phyloP scores from a whole-genome alignment of 805 yeast genomes.

The Starmerella tilneyi region DNA sequence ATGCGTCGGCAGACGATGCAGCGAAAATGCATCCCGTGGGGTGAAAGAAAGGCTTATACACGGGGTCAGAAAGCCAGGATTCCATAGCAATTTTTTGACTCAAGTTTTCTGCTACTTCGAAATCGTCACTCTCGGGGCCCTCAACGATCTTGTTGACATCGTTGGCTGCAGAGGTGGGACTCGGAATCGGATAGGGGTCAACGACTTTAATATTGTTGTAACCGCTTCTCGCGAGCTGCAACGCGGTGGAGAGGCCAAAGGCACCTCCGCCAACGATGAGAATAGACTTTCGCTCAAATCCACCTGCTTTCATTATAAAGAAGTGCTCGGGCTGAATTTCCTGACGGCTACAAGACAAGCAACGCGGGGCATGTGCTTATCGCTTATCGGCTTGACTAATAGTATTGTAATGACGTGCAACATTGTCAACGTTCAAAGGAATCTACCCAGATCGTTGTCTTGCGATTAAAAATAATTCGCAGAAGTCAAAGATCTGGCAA shows the following conservation, averaged over 20 bases:
- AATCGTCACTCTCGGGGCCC: conserved; percentile 1
- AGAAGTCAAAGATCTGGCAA: too few relatives aligned
- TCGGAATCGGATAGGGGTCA: conserved; percentile 4
- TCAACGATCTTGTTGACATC: conserved; percentile 3
- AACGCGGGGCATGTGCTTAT: conserved; percentile 1
- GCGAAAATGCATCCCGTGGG: conserved; percentile 2
- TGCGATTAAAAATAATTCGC: too few relatives aligned
- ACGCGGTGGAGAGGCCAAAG: neutral
- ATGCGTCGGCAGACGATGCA: conserved; percentile 1
- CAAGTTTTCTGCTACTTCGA: neutral
- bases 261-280: conserved; percentile 3
- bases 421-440: too few relatives aligned
- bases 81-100: conserved; percentile 3
- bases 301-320: neutral
- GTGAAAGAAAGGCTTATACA: neutral
- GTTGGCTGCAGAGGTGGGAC: conserved; percentile 6
- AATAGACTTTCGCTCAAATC: neutral
- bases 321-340: neutral
- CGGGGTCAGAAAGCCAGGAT: neutral
- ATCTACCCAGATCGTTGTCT: too few relatives aligned
- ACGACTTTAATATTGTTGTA: neutral
- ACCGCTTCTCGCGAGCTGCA: conserved; percentile 1
- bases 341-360: too few relatives aligned
- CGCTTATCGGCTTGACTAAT: conserved; percentile 1
- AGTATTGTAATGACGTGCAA: too few relatives aligned